Conservation (phyloP, 768 basidiomycete genomes). For the Mycena alexandri region DNA sequence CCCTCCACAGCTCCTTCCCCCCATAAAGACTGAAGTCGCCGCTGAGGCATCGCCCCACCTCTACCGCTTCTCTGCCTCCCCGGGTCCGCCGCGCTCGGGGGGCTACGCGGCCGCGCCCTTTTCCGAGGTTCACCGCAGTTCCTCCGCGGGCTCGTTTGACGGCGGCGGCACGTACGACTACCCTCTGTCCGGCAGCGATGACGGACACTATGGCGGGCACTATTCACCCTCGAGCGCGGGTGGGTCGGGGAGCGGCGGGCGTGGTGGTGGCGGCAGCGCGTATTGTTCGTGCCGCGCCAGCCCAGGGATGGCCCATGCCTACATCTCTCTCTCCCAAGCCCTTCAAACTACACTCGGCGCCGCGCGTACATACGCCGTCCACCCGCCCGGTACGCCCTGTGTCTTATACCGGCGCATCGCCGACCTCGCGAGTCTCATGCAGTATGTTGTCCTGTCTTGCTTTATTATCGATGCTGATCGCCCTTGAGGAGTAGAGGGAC, state of each 20-base stretch:
- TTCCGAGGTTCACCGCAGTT: slow-evolving; percentile 24
- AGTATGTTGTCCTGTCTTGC: slow-evolving; percentile 61
- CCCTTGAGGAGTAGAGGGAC: slow-evolving; percentile 53
- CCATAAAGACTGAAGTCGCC: slow-evolving; percentile 76
- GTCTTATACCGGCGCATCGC: slow-evolving; percentile 68
- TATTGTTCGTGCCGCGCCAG: slow-evolving; percentile 74
- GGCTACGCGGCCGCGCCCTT: slow-evolving; percentile 38
- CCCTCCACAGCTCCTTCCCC: slow-evolving; percentile 41
- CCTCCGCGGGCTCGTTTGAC: slow-evolving; percentile 31
- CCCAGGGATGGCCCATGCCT: slow-evolving; percentile 68
- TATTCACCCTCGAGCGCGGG: slow-evolving; percentile 51
- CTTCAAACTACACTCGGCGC: slow-evolving; percentile 68
- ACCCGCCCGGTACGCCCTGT: slow-evolving; percentile 66
- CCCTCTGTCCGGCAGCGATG: slow-evolving; percentile 54
- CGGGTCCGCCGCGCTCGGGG: slow-evolving; percentile 41
- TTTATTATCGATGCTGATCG: slow-evolving; percentile 9
- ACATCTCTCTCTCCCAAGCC: slow-evolving; percentile 73
- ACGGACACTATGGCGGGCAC: slow-evolving; percentile 54
- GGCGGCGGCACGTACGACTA: slow-evolving; percentile 39
- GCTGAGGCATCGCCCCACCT: slow-evolving; percentile 65
- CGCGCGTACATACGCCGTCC: slow-evolving; percentile 72
- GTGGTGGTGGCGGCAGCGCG: background rate
- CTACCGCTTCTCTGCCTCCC: slow-evolving; percentile 79
- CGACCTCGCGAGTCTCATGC: slow-evolving; percentile 73
- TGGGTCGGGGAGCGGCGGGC: slow-evolving; percentile 24